These are phyloP conservation scores for Pestalotiopsis sp. DNA, from an alignment of 2,329 filamentous ascomycete genomes.

Conservation along the genomic window DNA sequence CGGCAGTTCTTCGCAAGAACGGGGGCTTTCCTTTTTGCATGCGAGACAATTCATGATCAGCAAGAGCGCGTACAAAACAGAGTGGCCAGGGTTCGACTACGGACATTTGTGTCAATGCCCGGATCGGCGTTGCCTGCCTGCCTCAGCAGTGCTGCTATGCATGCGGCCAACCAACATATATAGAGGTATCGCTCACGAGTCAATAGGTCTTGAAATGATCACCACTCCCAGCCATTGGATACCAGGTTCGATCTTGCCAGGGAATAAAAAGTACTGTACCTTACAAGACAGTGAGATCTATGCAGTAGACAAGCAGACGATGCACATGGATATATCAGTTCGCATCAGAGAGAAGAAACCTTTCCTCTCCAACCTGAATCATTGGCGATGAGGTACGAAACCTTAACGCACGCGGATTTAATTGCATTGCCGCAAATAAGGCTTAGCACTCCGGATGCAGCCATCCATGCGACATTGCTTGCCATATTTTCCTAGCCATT, in stretches of 20 bases:
- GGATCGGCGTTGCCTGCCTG: neutral
- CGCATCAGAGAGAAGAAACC: neutral
- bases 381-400: neutral
- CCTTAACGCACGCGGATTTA: conserved; percentile 2
- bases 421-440: neutral
- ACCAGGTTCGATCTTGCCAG: neutral
- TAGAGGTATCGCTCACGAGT: neutral
- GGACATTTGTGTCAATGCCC: neutral
- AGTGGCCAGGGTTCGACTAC: neutral
- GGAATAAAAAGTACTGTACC: neutral
- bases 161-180: neutral
- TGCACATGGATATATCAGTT: neutral
- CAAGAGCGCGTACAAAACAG: neutral
- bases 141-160: neutral
- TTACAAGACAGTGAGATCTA: neutral
- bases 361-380: neutral
- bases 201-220: neutral
- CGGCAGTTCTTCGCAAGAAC: neutral
- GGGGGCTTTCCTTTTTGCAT: neutral
- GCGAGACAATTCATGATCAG: neutral
- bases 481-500: neutral
- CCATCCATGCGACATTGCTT: neutral
- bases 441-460: neutral
- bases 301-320: neutral
- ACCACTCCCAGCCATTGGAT: neutral